Conservation (phyloP, 1,284 basidiomycete genomes). For the Caloboletus inedulis region DNA sequence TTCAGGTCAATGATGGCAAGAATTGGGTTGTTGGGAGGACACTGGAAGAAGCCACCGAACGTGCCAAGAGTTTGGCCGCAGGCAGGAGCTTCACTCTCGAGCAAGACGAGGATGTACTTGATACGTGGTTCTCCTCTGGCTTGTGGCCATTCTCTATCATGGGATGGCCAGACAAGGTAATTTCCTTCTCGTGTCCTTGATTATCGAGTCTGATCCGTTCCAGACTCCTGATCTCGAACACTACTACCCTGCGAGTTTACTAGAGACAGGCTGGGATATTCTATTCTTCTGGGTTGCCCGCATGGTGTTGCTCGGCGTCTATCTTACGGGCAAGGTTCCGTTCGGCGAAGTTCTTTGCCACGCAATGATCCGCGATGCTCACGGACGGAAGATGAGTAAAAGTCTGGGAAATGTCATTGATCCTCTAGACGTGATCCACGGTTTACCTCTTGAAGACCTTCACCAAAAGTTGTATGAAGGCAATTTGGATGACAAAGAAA, state of each 20-base stretch:
- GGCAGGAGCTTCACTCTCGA: conserved; percentile 75
- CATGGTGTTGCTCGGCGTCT: conserved; percentile 94
- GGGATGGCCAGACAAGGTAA: conserved; percentile 93
- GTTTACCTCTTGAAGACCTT: conserved; percentile 78
- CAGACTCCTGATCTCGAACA: conserved; percentile 70
- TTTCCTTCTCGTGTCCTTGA: not conserved
- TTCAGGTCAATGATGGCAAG: conserved; percentile 64
- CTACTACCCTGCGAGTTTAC: conserved; percentile 87
- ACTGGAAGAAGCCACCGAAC: conserved; percentile 74
- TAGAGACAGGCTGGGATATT: conserved; percentile 99
- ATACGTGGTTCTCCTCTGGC: conserved; percentile 99
- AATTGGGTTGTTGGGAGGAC: conserved; percentile 92
- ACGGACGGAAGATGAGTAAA: conserved; percentile 99
- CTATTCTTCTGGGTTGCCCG: conserved; percentile 99
- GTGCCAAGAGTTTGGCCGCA: conserved; percentile 73
- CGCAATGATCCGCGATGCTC: conserved; percentile 98
- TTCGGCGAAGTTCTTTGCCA: conserved; percentile 99
- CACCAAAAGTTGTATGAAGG: conserved; percentile 88
- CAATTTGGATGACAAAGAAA: conserved; percentile 94
- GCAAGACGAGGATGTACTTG: conserved; percentile 97
- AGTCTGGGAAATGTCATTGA: conserved; percentile 98
- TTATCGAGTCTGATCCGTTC: conserved; percentile 4
- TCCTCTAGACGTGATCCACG: conserved; percentile 94
- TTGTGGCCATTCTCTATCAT: conserved; percentile 98
- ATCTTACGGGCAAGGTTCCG: conserved; percentile 88